Percentiles rank a stretch among this genome's conserved stretches.
Evolutionary conservation across 345 rosid genomes (phyloP).

Genomic region (Eucalyptus tenuipes): DNA sequence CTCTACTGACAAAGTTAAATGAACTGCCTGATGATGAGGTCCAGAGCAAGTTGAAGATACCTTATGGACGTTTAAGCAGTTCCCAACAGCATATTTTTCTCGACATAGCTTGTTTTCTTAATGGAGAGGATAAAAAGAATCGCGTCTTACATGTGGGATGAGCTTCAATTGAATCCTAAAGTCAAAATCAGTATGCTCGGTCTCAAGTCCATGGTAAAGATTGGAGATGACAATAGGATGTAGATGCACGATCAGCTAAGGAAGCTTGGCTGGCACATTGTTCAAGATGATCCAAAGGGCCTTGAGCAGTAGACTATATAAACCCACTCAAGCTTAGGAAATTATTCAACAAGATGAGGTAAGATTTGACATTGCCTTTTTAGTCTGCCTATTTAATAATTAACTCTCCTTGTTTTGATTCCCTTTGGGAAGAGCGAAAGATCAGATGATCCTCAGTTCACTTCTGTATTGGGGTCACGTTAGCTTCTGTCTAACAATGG

Average conservation of each 20-base stretch:
- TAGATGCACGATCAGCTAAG: not conserved
- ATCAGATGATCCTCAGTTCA: not conserved
- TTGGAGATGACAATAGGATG: not conserved
- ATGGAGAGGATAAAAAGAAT: not conserved
- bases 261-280: not conserved
- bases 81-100: not conserved
- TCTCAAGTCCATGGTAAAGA: not conserved
- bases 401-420: not conserved
- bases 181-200: not conserved
- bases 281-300: not conserved
- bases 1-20: not conserved
- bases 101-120: not conserved
- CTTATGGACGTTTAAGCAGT: not conserved
- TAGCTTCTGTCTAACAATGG: too few relatives aligned
- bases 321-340: not conserved
- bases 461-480: rapidly evolving
- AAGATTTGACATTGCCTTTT: not conserved
- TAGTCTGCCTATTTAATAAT: rapidly evolving
- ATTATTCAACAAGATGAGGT: not conserved
- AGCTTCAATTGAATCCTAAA: too few relatives aligned
- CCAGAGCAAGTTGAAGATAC: not conserved
- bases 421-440: not conserved
- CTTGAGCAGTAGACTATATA: not conserved
- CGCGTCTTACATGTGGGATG: not conserved
- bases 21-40: too few relatives aligned